Percentiles rank a stretch among this genome's conserved stretches.
phyloP scores from a whole-genome alignment of 75 land plant genomes.

The Sequoiadendron giganteum region DNA sequence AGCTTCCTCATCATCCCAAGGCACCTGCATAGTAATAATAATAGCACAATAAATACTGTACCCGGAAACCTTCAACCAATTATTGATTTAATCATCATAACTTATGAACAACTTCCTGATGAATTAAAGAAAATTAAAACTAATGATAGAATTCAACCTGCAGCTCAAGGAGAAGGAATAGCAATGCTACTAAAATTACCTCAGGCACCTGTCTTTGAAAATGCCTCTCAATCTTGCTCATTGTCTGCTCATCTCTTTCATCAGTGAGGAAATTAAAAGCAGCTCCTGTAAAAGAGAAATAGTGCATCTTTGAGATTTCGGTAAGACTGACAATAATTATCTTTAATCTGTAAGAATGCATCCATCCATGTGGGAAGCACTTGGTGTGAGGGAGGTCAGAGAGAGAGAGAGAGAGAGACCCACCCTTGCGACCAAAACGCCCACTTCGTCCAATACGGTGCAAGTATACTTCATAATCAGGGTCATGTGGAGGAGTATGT shows the following conservation, averaged over 20 bases:
- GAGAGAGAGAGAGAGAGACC: background rate
- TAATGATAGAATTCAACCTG: background rate
- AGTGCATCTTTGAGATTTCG: background rate
- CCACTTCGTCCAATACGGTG: slow-evolving; percentile 90
- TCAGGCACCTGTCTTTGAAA: slow-evolving; percentile 48
- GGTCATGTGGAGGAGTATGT: slow-evolving; percentile 33
- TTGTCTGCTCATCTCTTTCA: slow-evolving; percentile 36
- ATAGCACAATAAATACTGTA: background rate
- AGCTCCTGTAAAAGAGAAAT: slow-evolving; percentile 58
- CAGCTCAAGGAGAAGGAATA: background rate
- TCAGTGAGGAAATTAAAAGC: slow-evolving; percentile 69
- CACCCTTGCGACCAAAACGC: slow-evolving; percentile 92
- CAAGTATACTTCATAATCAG: slow-evolving; percentile 81
- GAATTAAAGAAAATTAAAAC: background rate
- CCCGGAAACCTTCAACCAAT: background rate
- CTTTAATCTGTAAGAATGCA: background rate
- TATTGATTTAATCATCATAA: background rate
- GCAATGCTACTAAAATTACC: slow-evolving; percentile 34
- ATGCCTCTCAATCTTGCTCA: slow-evolving; percentile 62
- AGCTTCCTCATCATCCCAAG: slow-evolving; percentile 64
- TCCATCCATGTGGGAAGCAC: background rate
- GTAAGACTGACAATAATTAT: background rate
- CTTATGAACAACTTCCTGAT: background rate
- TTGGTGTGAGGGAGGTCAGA: background rate
- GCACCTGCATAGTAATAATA: slow-evolving; percentile 32